phyloP scores from a whole-genome alignment of 352 stramenopile genomes.

The Pythium plurisporium region DNA sequence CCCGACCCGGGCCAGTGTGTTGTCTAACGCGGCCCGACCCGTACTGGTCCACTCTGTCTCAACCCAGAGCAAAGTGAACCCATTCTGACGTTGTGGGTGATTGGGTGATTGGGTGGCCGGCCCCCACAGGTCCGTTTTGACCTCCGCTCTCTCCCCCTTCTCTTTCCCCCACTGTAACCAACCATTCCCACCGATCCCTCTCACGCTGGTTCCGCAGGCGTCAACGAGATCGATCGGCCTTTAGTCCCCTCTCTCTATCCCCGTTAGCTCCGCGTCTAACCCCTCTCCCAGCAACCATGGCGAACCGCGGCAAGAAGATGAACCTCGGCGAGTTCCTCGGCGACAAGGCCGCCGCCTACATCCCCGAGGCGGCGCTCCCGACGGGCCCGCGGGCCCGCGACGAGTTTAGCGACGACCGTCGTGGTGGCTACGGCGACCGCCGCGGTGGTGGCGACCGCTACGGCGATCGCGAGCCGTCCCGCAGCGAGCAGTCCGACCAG shows the following conservation, averaged over 20 bases:
- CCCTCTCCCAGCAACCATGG: conserved; percentile 26
- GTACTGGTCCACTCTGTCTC: not conserved
- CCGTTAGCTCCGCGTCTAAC: not conserved
- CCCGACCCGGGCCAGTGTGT: not conserved
- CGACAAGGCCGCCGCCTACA: conserved; percentile 54
- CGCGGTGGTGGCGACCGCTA: conserved; percentile 24
- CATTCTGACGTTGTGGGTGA: not conserved
- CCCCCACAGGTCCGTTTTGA: not conserved
- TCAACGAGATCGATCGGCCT: not conserved
- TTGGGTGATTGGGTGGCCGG: not conserved
- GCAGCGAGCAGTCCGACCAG: conserved; percentile 29
- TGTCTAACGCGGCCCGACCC: not conserved
- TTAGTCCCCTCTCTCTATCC: not conserved
- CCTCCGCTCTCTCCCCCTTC: not conserved
- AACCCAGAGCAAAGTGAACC: not conserved
- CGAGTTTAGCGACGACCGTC: conserved; percentile 52
- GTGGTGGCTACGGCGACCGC: conserved; percentile 35
- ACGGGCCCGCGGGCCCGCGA: conserved; percentile 44
- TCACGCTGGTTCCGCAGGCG: too few species aligned
- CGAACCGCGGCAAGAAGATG: conserved; percentile 62
- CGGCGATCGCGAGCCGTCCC: conserved; percentile 26
- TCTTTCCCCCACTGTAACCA: conserved; percentile 1
- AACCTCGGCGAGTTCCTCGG: conserved; percentile 69
- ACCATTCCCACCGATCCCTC: not conserved
- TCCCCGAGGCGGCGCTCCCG: conserved; percentile 50